phyloP scores from a whole-genome alignment of 1,139 yeast genomes.

The Protomyces arabidopsidicola region DNA sequence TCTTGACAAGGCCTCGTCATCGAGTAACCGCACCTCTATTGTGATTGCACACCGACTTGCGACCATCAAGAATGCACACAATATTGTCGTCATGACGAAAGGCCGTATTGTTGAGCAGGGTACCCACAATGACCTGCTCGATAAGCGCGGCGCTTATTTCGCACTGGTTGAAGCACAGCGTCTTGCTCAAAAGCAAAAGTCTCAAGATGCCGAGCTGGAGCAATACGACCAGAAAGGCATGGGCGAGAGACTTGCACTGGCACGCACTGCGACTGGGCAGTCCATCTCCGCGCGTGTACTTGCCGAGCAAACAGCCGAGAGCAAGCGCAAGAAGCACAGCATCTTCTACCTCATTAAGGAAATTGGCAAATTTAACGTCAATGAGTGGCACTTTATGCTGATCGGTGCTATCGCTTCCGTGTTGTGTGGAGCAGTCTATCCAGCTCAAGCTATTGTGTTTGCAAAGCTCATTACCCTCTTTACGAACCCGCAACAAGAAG shows the following conservation, averaged over 20 bases:
- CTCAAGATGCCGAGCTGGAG: conserved; percentile 20
- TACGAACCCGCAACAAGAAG: conserved; percentile 37
- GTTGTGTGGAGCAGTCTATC: conserved; percentile 43
- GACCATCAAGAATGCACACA: conserved; percentile 55
- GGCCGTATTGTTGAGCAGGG: conserved; percentile 47
- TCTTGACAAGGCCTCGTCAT: conserved; percentile 54
- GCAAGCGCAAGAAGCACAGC: conserved; percentile 13
- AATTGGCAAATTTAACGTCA: conserved; percentile 31
- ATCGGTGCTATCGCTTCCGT: conserved; percentile 40
- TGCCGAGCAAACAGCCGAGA: conserved; percentile 21
- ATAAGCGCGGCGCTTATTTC: conserved; percentile 38
- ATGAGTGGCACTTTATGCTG: conserved; percentile 34
- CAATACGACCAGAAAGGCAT: conserved; percentile 1
- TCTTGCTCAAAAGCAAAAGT: conserved; percentile 19
- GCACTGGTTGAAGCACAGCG: conserved; percentile 26
- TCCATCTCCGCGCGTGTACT: conserved; percentile 30
- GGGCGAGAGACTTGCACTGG: conserved; percentile 12
- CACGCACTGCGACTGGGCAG: conserved; percentile 13
- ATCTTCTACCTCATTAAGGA: conserved; percentile 26
- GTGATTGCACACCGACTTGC: conserved; percentile 75
- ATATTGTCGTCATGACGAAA: conserved; percentile 45
- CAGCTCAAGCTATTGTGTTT: conserved; percentile 43
- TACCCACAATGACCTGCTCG: conserved; percentile 42
- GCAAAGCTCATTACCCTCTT: conserved; percentile 42
- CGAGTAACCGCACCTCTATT: conserved; percentile 59